Base-by-base conservation (phyloP, 2,329 filamentous ascomycete species). In the Biscogniauxia mediterranea region DNA sequence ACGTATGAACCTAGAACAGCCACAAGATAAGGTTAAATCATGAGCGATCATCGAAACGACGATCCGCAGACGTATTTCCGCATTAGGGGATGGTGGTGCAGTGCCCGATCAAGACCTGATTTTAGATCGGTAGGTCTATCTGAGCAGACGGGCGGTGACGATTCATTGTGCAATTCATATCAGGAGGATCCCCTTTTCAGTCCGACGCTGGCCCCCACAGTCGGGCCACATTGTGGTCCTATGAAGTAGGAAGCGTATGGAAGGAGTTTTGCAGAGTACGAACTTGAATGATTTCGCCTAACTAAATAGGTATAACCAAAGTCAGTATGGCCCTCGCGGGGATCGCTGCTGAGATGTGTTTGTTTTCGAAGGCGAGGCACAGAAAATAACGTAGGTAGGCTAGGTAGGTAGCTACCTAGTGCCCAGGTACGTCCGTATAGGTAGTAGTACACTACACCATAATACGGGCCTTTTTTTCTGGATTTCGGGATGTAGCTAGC, bases 1-100 rank as follows among this genome's bases (percentile, higher is more conserved):
- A 7, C 76, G 82, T 57, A 80, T 79, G 72, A 72, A 67, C 8
- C 19, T 58, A 58, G 71, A 60, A 59, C 76, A 71, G 60, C 59
- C 64, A 23, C 59, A 62, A 61, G 61, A 60, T 52, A 67, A 64
- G 52, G 21, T 55, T 21, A 65, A 69, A 52, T 55, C 59, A 64
- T 61, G 60, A 64, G 42, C 51, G 21, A 62, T 56, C 32, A 13
- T 13, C 23, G 51, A 32, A 59, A 46, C 17, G 50, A 52, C n/a
- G 20, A 20, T n/a, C 49, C 11, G 28, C 32, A 21, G 21, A 51
- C 20, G 38, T 25, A 19, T 21, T 52, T 25, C 50, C 19, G 21
- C 3, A 21, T 32, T 32, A 11, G n/a, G 28, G 28, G 6, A 15
- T 25, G 19, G 51, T 26, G 23, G 9, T 54, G 52, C 9, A 15